Base-by-base conservation (phyloP, 2,329 filamentous ascomycete genomes). In the Beauveria caledonica region DNA sequence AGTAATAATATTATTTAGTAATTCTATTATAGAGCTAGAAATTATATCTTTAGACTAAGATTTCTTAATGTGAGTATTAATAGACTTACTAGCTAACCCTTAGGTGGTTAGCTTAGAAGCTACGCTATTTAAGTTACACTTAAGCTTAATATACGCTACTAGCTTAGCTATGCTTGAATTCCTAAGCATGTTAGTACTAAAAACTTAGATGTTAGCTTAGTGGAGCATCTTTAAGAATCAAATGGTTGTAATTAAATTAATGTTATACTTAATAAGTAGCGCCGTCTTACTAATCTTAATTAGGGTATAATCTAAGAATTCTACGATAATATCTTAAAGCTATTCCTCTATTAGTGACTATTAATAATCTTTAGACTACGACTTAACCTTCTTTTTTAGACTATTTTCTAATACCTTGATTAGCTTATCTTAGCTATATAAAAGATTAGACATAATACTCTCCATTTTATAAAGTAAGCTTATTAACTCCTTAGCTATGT, bases 101-200 rank as follows among this genome's bases (percentile, higher is more conserved):
- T 49, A 23, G 23, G 45, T 49, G 45, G 45, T n/a, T 27, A 29
- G 23, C 23, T 23, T 23, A 49, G 45, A 29, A 49, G 45, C 45
- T 49, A 29, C 19, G 49, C 49, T n/a, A 23, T 36, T 52, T n/a
- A 36, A 21, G 27, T 39, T 23, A 39, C 19, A 19, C 19, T 42
- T 53, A 10, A 25, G 50, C 13, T 53, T 33, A 42, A 53, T 53
- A 25, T 53, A 23, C 19, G 19, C 21, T 9, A 33, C 61, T 44
- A 72, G 61, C 2, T 68, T 65, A 7, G 66, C 69, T 8, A 72
- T 63, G 15, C 69, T 69, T 8, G 71, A 65, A 58, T 69, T 68
- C 7, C 71, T 68, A 65, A 74, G 69, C 4, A 74, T 65, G 61
- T 73, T 71, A 8, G 72, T 67, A 8, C 71, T 72, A 1, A 71